Percentiles rank a stretch among this genome's conserved stretches.
Evolutionary conservation across 495 filamentous ascomycete genomes (phyloP).

Genomic region (Tuber indicum): DNA sequence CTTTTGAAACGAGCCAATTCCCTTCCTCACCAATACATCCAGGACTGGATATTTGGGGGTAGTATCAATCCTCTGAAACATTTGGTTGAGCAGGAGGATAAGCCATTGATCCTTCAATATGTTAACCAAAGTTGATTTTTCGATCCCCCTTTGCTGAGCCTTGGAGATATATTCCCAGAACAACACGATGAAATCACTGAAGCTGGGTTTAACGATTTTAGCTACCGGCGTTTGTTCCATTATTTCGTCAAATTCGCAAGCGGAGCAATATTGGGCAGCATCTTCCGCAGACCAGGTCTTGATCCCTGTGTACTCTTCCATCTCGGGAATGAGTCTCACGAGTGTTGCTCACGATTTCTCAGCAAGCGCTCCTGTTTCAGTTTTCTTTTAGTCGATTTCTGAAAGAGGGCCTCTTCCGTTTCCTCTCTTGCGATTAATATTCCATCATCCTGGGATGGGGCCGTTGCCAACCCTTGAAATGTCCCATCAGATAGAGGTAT

Average conservation of each 20-base stretch:
- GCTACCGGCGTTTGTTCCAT: not conserved
- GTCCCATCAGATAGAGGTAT: conserved; percentile 21
- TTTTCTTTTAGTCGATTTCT: conserved; percentile 14
- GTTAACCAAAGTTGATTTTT: not conserved
- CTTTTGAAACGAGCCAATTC: conserved; percentile 9
- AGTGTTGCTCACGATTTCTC: conserved; percentile 4
- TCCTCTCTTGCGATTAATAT: conserved; percentile 17
- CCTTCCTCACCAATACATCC: conserved; percentile 18
- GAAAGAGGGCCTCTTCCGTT: conserved; percentile 20
- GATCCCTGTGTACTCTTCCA: conserved; percentile 17
- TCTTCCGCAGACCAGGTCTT: conserved; percentile 23
- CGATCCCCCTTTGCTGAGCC: not conserved
- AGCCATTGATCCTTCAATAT: conserved; percentile 39
- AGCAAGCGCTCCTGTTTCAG: conserved; percentile 7
- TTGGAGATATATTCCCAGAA: conserved; percentile 33
- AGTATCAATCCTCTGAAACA: conserved; percentile 35
- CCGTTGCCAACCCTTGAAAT: conserved; percentile 19
- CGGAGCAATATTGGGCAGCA: conserved; percentile 29
- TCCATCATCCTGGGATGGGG: conserved; percentile 2
- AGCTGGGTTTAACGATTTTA: conserved; percentile 14
- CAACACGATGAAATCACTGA: conserved; percentile 17
- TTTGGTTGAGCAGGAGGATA: conserved; percentile 35
- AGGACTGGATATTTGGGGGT: conserved; percentile 8
- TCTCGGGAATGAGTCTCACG: conserved; percentile 3
- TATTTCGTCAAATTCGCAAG: conserved; percentile 17